These are phyloP conservation scores for Cryphonectria carpinicola DNA, from an alignment of 2,329 filamentous ascomycete species.

Conservation along the genomic window DNA sequence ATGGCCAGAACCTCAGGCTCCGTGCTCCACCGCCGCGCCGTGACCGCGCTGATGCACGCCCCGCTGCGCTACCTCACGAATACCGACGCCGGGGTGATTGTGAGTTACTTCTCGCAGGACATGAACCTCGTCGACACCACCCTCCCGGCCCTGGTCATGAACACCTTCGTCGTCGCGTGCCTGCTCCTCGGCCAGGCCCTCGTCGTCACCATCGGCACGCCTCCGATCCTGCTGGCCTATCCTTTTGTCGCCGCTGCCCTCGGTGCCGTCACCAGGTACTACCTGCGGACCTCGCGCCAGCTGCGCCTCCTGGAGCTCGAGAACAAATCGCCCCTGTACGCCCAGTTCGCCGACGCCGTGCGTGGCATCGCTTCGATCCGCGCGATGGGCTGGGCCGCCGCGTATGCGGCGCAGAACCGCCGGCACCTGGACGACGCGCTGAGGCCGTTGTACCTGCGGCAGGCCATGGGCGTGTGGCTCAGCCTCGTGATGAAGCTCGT, in stretches of 20 bases:
- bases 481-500: conserved; percentile 39
- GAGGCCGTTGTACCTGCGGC: conserved; percentile 55
- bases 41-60: conserved; percentile 40
- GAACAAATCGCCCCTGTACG: conserved; percentile 26
- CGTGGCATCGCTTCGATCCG: conserved; percentile 53
- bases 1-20: conserved; percentile 33
- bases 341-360: conserved; percentile 52
- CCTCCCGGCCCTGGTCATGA: conserved; percentile 30
- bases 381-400: conserved; percentile 52
- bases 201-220: conserved; percentile 44
- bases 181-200: conserved; percentile 43
- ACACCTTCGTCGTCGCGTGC: conserved; percentile 28
- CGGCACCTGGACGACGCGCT: conserved; percentile 52
- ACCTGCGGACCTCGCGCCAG: conserved; percentile 52
- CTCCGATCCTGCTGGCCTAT: conserved; percentile 39
- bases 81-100: conserved; percentile 34
- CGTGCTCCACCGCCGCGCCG: conserved; percentile 36
- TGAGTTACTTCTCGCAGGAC: conserved; percentile 37
- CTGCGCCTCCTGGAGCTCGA: conserved; percentile 52
- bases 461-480: conserved; percentile 42
- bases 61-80: conserved; percentile 35
- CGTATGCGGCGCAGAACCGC: conserved; percentile 47
- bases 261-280: conserved; percentile 47
- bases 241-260: conserved; percentile 43
- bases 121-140: conserved; percentile 33